Evolutionary conservation across 352 stramenopile genomes (phyloP), one percentile per base, ranked within the genome.

Genomic region (Blastocystis sp.): DNA sequence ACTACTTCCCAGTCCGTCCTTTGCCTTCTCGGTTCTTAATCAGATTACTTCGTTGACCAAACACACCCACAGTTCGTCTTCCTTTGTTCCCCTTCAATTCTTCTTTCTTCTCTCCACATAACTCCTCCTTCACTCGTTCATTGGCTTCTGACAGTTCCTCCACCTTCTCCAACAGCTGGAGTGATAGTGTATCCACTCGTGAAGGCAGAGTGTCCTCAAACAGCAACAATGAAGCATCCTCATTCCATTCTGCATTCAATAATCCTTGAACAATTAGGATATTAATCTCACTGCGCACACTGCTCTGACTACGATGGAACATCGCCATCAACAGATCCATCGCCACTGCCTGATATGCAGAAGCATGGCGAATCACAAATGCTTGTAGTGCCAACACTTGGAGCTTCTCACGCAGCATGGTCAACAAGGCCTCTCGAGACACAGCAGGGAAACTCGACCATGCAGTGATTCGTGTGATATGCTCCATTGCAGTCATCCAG

Each of bases 121-220:
- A 48, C 69, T 81, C 77, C 1, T 88, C 77, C 48, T 66, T 40
- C 62, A 88, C 40, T 2, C 30, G 5, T 37, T 70, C 42, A 33
- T 84, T 84, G 9, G 75, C 51, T 5, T 84, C 75, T 22, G 64
- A 37, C 54, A 84, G 75, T 24, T 84, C 75, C 19, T 69, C 22
- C 35, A 84, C 13, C 75, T 84, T 84, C 75, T 84, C 59, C 75
- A 73, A 24, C 30, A 84, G 30, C 54, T 84, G 30, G 44, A 87
- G 40, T 27, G 44, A 30, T 17, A 70, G 33, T 15, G 24, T n/a
- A 24, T 87, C 53, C 56, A 87, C 37, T 13, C 53, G 30, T 3
- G 37, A 54, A 22, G 75, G 75, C 9, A 73, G 13, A 22, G 15
- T 48, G 9, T 59, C 48, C 48, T 58, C 48, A 48, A 80, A 80